A percentile compares a stretch with the other conserved stretches of the same genome.
phyloP scores from a whole-genome alignment of 768 basidiomycete species.

The Collybia mongolica region DNA sequence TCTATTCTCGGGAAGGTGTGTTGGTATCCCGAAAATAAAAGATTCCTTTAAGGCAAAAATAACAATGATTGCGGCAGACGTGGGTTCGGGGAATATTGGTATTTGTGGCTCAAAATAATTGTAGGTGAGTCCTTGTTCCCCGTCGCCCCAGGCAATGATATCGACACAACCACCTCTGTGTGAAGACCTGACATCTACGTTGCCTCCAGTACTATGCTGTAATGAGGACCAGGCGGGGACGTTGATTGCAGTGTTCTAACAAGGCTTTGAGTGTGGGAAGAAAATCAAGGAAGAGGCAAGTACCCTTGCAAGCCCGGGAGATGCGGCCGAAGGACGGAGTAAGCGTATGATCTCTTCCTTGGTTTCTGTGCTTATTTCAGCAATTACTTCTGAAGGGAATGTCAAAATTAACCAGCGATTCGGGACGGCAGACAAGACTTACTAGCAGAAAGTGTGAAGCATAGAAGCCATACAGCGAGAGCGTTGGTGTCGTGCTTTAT shows the following conservation, averaged over 20 bases:
- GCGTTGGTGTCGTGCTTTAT: conserved; percentile 19
- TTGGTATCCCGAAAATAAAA: conserved; percentile 40
- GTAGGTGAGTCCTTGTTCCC: background rate
- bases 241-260: background rate
- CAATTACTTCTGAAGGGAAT: conserved; percentile 28
- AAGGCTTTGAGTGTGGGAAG: conserved; percentile 2
- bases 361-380: conserved; percentile 31
- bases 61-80: conserved; percentile 48
- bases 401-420: conserved; percentile 10
- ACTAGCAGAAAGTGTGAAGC: conserved; percentile 38
- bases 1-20: conserved; percentile 50
- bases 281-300: background rate
- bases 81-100: conserved; percentile 32
- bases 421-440: conserved; percentile 14
- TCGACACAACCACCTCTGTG: background rate
- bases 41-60: conserved; percentile 52
- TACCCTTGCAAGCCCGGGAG: conserved; percentile 1
- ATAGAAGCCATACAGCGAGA: conserved; percentile 39
- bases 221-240: background rate
- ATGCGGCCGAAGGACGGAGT: conserved; percentile 38
- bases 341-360: conserved; percentile 40
- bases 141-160: background rate
- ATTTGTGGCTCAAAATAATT: conserved; percentile 7
- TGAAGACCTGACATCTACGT: background rate
- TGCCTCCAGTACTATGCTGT: too few relatives aligned